Evolutionary conservation across 495 filamentous ascomycete genomes (phyloP).

Genomic region (Neurospora terricola): DNA sequence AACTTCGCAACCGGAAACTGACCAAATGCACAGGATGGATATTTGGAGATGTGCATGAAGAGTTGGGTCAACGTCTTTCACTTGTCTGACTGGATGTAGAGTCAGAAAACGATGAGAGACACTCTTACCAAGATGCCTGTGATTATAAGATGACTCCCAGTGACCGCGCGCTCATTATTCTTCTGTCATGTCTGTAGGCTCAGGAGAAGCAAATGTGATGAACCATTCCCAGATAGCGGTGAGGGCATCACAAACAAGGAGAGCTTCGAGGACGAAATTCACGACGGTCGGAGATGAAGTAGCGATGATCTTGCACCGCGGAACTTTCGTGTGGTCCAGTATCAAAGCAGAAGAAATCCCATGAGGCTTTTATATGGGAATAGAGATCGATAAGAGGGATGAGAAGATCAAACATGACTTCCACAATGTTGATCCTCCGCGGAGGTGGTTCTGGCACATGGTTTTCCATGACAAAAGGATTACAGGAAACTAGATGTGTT

Average conservation of each 20-base stretch:
- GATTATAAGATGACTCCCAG: background rate
- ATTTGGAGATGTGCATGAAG: background rate
- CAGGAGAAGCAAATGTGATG: background rate
- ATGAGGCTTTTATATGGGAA: background rate
- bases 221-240: background rate
- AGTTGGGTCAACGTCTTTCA: background rate
- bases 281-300: background rate
- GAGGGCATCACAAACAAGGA: background rate
- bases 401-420: background rate
- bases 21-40: background rate
- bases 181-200: background rate
- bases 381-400: background rate
- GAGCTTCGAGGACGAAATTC: background rate
- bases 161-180: background rate
- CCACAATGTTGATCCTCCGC: background rate
- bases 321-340: background rate
- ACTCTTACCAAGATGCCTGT: background rate
- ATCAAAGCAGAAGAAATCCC: background rate
- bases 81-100: background rate
- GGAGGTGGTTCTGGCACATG: background rate
- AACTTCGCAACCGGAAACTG: background rate
- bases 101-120: background rate
- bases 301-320: background rate
- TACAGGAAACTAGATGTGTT: background rate
- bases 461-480: background rate